A percentile compares a stretch with the other conserved stretches of the same genome.
Evolutionary conservation across 1,284 basidiomycete species (phyloP).

Genomic region (Hemileia vastatrix): DNA sequence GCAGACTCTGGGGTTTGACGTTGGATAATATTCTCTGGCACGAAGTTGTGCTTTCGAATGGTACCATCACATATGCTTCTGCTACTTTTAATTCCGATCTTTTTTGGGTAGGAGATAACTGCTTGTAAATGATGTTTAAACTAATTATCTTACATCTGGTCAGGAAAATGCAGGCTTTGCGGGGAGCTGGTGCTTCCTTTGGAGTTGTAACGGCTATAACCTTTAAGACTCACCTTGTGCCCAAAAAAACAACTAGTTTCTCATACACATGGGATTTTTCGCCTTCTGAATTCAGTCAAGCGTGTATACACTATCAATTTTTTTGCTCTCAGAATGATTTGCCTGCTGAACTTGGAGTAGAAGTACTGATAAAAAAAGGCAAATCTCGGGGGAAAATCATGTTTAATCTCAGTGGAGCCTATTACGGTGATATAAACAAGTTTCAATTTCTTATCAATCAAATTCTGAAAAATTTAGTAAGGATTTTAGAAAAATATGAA

Average conservation of each 20-base stretch:
- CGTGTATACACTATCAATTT: slow-evolving; percentile 4
- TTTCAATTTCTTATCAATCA: no score
- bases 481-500: no score
- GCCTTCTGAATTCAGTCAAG: background rate
- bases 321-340: slow-evolving; percentile 1
- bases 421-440: slow-evolving; percentile 1
- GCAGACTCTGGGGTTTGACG: slow-evolving; percentile 42
- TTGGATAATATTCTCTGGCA: slow-evolving; percentile 39
- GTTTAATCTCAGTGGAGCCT: no score
- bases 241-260: slow-evolving; percentile 2
- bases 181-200: slow-evolving; percentile 42
- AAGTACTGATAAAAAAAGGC: background rate
- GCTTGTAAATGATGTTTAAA: no score
- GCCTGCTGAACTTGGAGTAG: slow-evolving; percentile 7
- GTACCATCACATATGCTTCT: slow-evolving; percentile 31
- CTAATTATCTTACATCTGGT: no score
- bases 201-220: slow-evolving; percentile 39
- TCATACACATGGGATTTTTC: slow-evolving; percentile 3
- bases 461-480: no score
- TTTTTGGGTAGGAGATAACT: slow-evolving; percentile 29
- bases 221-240: slow-evolving; percentile 2
- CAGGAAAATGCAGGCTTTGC: slow-evolving; percentile 38
- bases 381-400: background rate
- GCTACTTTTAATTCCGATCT: slow-evolving; percentile 25
- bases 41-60: slow-evolving; percentile 44